These are phyloP conservation scores for Quercus tomentella DNA, from an alignment of 331 rosid genomes.

Conservation along the genomic window DNA sequence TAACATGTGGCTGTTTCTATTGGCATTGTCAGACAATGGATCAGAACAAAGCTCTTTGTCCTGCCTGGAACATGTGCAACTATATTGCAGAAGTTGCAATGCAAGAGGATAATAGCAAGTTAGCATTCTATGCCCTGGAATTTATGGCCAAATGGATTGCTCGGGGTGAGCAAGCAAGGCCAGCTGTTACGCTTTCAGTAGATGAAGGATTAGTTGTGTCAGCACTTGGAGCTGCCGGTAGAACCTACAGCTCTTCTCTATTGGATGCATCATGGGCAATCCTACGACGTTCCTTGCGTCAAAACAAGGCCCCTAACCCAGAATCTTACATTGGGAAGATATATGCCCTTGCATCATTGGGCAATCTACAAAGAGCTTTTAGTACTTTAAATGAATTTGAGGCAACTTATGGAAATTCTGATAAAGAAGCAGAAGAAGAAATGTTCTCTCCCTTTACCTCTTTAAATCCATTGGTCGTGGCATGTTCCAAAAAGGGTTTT, in stretches of 20 bases:
- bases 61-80: conserved; percentile 70
- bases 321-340: conserved; percentile 84
- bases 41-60: conserved; percentile 95
- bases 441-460: conserved; percentile 90
- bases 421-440: conserved; percentile 56
- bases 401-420: conserved; percentile 49
- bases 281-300: conserved; percentile 68
- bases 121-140: conserved; percentile 68
- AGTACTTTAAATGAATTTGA: conserved; percentile 68
- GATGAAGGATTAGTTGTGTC: conserved; percentile 83
- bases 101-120: conserved; percentile 72
- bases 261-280: conserved; percentile 83
- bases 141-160: conserved; percentile 88
- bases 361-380: conserved; percentile 78
- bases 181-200: conserved; percentile 51
- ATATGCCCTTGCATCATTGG: conserved; percentile 71
- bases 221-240: conserved; percentile 74
- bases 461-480: conserved; percentile 73
- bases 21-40: conserved; percentile 63
- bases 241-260: conserved; percentile 63
- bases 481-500: conserved; percentile 86
- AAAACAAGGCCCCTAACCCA: conserved; percentile 78
- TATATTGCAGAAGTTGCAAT: conserved; percentile 59
- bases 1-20: conserved; percentile 13
- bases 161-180: conserved; percentile 74